Base-by-base conservation (phyloP, 371 early-diverging fungal genomes). In the Lichtheimia corymbifera region DNA sequence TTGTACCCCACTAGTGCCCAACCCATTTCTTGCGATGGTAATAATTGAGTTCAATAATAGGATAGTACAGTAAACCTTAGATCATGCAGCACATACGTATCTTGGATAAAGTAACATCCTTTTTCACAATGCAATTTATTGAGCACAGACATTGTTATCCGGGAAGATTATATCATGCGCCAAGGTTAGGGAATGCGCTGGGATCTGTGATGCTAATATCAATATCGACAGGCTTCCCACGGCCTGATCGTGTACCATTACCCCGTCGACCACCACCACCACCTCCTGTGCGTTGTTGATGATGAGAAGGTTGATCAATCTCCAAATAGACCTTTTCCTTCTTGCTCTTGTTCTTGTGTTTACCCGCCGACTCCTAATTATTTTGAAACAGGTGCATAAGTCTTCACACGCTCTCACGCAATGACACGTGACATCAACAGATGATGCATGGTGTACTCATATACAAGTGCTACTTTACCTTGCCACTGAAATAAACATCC, bases 131-230 rank as follows among this genome's bases (percentile, higher is more conserved):
- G 28, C 7, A 7, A 28, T 28, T 28, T 28, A 28, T 28, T 28
- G 28, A 4, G 7, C 28, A 28, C 4, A 28, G 4, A 28, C 28
- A 28, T 28, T 28, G 28, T 7, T 28, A 28, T 28, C 5, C 28
- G 1, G 7, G 4, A 28, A 28, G 28, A 35, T 35, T 5, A 35
- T 35, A 35, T 35, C 51, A 73, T 62, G 82, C 73, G 42, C 88
- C 88, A 45, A 91, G 83, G 40, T 83, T 80, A 42, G 93, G 93
- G 84, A 93, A 93, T 41, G 89, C 89, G 63, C 72, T 81, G 53
- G 79, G 64, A 77, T 93, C 91, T 28, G 80, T 77, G 50, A 91
- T 69, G 64, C 90, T 88, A 65, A 91, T 82, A 61, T 70, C 64
- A 52, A 53, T 58, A 55, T 71, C 67, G 65, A 70, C 65, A 60